These are phyloP conservation scores for Pistacia vera DNA, from an alignment of 345 rosid genomes.

Conservation along the genomic window DNA sequence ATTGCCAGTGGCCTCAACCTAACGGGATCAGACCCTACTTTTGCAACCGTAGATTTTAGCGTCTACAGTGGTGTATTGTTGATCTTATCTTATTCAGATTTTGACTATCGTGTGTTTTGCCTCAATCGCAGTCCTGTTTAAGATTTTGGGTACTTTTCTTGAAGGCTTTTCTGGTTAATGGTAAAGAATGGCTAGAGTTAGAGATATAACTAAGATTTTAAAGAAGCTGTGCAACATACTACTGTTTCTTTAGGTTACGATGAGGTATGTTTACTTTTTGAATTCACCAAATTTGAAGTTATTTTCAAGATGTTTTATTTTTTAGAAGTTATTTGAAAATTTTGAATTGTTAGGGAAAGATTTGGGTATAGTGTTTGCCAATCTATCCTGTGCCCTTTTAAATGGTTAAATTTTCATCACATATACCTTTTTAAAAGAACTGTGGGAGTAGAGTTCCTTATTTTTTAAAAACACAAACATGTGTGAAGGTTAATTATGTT, in stretches of 20 bases:
- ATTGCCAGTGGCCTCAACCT: too few relatives aligned
- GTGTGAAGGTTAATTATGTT: neutral
- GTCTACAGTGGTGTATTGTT: neutral
- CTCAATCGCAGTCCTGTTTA: neutral
- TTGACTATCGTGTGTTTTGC: neutral
- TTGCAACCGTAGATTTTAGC: too few relatives aligned
- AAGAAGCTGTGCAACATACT: slow-evolving; percentile 66
- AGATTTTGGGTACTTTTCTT: neutral
- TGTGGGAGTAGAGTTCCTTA: neutral
- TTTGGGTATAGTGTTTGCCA: neutral
- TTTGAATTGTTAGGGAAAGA: neutral
- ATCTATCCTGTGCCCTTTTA: neutral
- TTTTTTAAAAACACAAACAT: neutral
- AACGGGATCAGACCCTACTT: too few relatives aligned
- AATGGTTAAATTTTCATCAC: neutral
- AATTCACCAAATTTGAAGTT: neutral
- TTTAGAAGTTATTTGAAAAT: neutral
- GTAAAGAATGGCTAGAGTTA: slow-evolving; percentile 60
- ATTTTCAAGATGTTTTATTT: neutral
- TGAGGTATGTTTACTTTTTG: slow-evolving; percentile 47
- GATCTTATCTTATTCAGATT: neutral
- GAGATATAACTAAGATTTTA: slow-evolving; percentile 83
- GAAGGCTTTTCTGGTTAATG: neutral
- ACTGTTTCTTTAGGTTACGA: slow-evolving; percentile 62
- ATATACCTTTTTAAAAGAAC: neutral